Evolutionary conservation across 805 yeast species (phyloP).

Genomic region (Saturnispora serradocipensis): DNA sequence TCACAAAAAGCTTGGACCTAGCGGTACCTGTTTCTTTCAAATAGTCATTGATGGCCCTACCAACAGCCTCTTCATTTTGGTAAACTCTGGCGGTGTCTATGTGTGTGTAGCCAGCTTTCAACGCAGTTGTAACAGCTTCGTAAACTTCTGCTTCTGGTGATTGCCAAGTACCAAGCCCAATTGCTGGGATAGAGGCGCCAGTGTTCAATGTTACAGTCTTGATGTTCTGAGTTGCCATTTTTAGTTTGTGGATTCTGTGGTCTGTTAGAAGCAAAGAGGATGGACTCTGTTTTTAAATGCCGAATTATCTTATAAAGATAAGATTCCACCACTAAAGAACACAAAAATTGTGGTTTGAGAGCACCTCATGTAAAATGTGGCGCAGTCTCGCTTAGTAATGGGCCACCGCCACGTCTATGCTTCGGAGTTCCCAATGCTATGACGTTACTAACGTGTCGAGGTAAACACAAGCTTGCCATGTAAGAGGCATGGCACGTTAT

Average conservation of each 20-base stretch:
- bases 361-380: not conserved
- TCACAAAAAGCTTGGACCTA: slow-evolving; percentile 46
- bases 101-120: slow-evolving; percentile 62
- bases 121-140: slow-evolving; percentile 50
- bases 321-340: not conserved
- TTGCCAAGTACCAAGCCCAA: slow-evolving; percentile 18
- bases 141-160: slow-evolving; percentile 35
- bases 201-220: slow-evolving; percentile 7
- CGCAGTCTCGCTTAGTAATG: not conserved
- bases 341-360: not conserved
- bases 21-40: slow-evolving; percentile 47
- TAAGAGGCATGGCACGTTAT: too few species aligned
- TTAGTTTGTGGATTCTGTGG: not conserved
- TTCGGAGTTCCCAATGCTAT: too few species aligned
- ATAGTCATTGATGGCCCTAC: slow-evolving; percentile 44
- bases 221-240: not conserved
- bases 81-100: slow-evolving; percentile 71
- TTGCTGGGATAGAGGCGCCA: slow-evolving; percentile 13
- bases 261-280: not conserved
- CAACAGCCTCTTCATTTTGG: slow-evolving; percentile 49
- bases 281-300: too few species aligned
- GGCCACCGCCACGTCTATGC: not conserved
- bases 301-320: not conserved
- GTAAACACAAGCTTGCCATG: too few species aligned
- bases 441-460: too few species aligned